These are phyloP conservation scores for Starmera dryadoides DNA, from an alignment of 805 yeast species.

Conservation along the genomic window DNA sequence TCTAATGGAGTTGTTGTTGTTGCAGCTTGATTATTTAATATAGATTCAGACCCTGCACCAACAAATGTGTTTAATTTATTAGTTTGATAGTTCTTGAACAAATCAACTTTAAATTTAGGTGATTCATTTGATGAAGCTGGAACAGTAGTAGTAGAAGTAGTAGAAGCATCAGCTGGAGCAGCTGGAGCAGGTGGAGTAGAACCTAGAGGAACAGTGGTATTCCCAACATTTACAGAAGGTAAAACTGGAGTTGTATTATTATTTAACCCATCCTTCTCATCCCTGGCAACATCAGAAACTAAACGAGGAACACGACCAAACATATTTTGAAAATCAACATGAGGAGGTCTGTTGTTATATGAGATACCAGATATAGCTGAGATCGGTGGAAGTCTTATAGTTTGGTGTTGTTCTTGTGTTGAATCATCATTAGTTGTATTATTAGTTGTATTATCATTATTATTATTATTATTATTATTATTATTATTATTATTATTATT, in stretches of 20 bases:
- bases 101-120: neutral
- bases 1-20: neutral
- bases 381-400: conserved; percentile 32
- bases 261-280: neutral
- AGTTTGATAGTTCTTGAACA: neutral
- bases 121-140: neutral
- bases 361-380: conserved; percentile 11
- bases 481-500: too few relatives aligned
- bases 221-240: neutral
- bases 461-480: too few relatives aligned
- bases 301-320: conserved; percentile 15
- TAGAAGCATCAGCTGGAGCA: neutral
- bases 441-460: too few relatives aligned
- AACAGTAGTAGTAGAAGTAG: neutral
- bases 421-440: neutral
- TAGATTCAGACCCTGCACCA: neutral
- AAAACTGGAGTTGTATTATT: neutral
- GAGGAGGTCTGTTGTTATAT: neutral
- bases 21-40: too few relatives aligned
- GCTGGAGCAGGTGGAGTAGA: neutral
- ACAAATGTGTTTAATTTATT: neutral
- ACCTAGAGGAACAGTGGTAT: too few relatives aligned
- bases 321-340: neutral
- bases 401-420: neutral
- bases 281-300: conserved; percentile 4